Evolutionary conservation across 2,329 filamentous ascomycete genomes (phyloP).

Genomic region (Aspergillus oerlinghausenensis): DNA sequence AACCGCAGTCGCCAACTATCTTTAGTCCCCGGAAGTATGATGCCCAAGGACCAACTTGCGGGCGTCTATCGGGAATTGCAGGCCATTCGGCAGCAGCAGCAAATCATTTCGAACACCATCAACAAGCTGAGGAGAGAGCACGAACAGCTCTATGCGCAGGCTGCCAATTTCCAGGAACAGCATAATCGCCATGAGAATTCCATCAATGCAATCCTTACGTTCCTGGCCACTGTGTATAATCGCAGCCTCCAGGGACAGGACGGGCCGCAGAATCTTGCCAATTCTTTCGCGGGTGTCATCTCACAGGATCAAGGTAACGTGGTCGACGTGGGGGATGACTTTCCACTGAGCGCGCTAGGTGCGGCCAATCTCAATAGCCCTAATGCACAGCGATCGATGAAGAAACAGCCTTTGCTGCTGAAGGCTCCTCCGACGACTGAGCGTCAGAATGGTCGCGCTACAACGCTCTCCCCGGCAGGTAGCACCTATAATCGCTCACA

Average conservation of each 20-base stretch:
- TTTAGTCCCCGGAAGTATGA: constrained; percentile 35
- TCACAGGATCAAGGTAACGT: constrained; percentile 59
- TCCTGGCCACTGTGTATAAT: constrained; percentile 93
- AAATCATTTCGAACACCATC: constrained; percentile 78
- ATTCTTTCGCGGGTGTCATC: constrained; percentile 75
- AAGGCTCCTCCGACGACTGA: constrained; percentile 38
- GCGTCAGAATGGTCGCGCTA: constrained; percentile 25
- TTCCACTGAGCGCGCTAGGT: constrained; percentile 32
- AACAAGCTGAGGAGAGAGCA: constrained; percentile 78
- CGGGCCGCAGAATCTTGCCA: constrained; percentile 69
- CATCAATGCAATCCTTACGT: constrained; percentile 97
- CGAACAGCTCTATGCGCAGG: constrained; percentile 80
- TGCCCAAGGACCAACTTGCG: constrained; percentile 68
- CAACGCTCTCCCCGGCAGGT: constrained; percentile 33
- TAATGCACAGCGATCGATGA: constrained; percentile 37
- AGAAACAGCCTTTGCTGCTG: constrained; percentile 44
- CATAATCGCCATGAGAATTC: constrained; percentile 97
- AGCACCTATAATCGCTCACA: constrained; percentile 29
- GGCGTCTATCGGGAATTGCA: constrained; percentile 74
- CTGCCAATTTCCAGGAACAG: constrained; percentile 80
- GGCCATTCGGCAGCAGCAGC: constrained; percentile 79
- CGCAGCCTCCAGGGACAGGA: constrained; percentile 84
- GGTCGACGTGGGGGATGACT: constrained; percentile 58
- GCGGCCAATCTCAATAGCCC: constrained; percentile 28
- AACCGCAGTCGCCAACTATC: constrained; percentile 41